phyloP scores from a whole-genome alignment of 164 flowering plant species.

The Stephania yunnanensis region DNA sequence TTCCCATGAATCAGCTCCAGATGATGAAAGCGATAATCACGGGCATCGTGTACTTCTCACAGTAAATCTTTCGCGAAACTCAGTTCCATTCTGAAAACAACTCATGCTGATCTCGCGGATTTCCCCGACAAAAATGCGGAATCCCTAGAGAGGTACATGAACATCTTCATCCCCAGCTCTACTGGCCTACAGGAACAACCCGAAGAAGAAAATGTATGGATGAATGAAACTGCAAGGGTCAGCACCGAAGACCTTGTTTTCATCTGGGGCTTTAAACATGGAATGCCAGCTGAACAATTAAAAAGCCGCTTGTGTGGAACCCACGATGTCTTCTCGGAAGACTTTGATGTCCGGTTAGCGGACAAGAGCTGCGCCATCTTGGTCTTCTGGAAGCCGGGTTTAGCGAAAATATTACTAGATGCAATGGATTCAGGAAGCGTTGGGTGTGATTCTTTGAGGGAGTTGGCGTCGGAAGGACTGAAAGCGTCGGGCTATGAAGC shows the following conservation, averaged over 20 bases:
- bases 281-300: constrained; percentile 41
- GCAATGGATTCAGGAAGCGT: constrained; percentile 32
- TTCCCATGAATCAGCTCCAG: constrained; percentile 27
- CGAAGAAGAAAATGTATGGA: constrained; percentile 34
- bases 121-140: constrained; percentile 9
- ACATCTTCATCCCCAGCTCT: constrained; percentile 33
- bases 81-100: constrained; percentile 40
- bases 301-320: constrained; percentile 38
- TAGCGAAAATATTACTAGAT: constrained; percentile 36
- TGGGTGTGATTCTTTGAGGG: constrained; percentile 30
- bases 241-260: constrained; percentile 49
- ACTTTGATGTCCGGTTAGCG: constrained; percentile 61
- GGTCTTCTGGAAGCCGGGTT: constrained; percentile 51
- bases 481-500: constrained; percentile 54
- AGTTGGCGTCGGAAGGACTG: constrained; percentile 57
- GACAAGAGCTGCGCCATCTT: constrained; percentile 67
- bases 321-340: constrained; percentile 48
- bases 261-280: constrained; percentile 67
- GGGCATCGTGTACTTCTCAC: constrained; percentile 52
- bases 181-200: constrained; percentile 21
- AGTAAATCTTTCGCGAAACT: constrained; percentile 56
- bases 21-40: constrained; percentile 38
- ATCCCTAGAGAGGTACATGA: constrained; percentile 30
- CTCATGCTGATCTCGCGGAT: constrained; percentile 18
- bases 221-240: constrained; percentile 32